Conservation (phyloP, 352 stramenopile species). For the Peronospora belbahrii region DNA sequence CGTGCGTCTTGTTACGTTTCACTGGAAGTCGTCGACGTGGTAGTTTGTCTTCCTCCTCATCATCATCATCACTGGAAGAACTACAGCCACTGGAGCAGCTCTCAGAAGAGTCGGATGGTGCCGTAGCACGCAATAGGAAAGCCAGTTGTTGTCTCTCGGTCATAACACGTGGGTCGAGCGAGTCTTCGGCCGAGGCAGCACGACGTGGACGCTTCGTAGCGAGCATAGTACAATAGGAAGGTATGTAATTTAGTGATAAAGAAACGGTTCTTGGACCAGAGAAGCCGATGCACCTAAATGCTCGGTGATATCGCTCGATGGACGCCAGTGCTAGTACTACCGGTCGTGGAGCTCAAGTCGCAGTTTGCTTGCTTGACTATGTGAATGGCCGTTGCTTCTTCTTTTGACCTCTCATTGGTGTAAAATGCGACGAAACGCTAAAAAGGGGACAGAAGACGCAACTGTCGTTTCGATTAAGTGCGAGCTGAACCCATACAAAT, state of each 20-base stretch:
- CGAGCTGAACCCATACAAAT: constrained; percentile 17
- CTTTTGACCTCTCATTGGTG: constrained; percentile 16
- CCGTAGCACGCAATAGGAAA: constrained; percentile 71
- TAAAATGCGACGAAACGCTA: constrained; percentile 14
- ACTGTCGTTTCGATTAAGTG: constrained; percentile 18
- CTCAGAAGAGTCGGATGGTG: constrained; percentile 37
- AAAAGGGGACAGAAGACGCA: constrained; percentile 8
- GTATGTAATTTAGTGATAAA: not conserved
- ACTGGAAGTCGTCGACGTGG: constrained; percentile 16
- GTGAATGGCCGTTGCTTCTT: constrained; percentile 25
- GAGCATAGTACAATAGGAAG: constrained; percentile 10
- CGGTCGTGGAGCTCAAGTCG: constrained; percentile 11
- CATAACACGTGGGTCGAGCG: constrained; percentile 60
- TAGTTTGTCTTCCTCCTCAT: constrained; percentile 21
- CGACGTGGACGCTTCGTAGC: constrained; percentile 25
- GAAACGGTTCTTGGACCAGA: not conserved
- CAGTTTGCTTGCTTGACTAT: constrained; percentile 3
- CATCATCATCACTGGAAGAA: constrained; percentile 29
- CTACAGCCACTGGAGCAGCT: constrained; percentile 23
- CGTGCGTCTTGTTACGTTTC: constrained; percentile 26
- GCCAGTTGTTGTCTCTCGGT: constrained; percentile 79
- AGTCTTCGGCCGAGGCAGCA: constrained; percentile 19
- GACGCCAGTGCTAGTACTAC: constrained; percentile 24
- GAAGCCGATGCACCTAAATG: constrained; percentile 14
- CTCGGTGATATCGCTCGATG: constrained; percentile 25